These are phyloP conservation scores for Rubroshorea leprosula DNA, from an alignment of 345 rosid genomes.

Conservation along the genomic window DNA sequence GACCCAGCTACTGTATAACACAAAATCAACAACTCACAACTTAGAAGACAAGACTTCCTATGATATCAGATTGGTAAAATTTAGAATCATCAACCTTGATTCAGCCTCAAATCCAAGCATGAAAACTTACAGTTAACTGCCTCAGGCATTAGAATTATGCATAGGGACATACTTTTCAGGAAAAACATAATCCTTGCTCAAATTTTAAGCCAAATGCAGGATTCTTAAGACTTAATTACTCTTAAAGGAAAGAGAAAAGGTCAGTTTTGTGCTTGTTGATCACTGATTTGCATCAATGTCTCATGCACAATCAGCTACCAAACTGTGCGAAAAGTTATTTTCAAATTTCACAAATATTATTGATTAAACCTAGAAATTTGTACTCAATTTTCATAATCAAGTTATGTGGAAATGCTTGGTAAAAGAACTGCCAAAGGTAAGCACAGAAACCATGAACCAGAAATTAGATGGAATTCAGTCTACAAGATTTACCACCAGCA, in stretches of 20 bases:
- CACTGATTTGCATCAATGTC: background rate
- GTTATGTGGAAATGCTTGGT: no score
- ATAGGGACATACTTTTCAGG: background rate
- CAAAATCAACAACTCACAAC: no score
- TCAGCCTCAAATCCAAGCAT: background rate
- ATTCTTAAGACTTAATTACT: background rate
- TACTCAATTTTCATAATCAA: no score
- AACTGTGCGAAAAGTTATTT: background rate
- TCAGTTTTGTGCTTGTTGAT: background rate
- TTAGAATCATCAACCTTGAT: background rate
- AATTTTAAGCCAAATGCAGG: background rate
- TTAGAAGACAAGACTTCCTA: background rate
- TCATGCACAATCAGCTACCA: conserved; percentile 1
- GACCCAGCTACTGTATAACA: no score
- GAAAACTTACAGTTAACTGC: background rate
- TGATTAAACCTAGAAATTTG: background rate
- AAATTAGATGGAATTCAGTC: background rate
- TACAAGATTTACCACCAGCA: background rate
- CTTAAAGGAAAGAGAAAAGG: background rate
- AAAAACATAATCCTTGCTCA: background rate
- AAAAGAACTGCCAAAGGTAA: no score
- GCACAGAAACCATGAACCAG: background rate
- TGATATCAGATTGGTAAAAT: conserved; percentile 1
- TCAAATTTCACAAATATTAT: background rate
- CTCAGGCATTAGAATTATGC: background rate